phyloP scores from a whole-genome alignment of 2,329 filamentous ascomycete genomes.

The Talaromyces sp. region DNA sequence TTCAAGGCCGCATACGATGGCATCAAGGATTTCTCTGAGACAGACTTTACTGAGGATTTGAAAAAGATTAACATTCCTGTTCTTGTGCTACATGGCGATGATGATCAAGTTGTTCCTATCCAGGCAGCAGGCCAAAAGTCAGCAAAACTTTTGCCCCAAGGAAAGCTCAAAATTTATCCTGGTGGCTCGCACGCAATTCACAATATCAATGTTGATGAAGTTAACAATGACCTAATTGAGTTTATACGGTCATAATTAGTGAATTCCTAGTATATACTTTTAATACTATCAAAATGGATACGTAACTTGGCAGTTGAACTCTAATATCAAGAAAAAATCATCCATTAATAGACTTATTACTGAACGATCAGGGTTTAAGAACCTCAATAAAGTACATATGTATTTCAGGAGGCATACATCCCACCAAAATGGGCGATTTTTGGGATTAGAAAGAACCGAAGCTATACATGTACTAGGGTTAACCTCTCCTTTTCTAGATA shows the following conservation, averaged over 20 bases:
- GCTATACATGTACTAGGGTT: too few relatives aligned
- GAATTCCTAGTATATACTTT: not conserved
- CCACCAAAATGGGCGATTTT: too few relatives aligned
- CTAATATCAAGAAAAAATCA: too few relatives aligned
- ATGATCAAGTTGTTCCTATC: slow-evolving; percentile 39
- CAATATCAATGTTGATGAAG: slow-evolving; percentile 29
- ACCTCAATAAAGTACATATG: too few relatives aligned
- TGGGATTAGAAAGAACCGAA: too few relatives aligned
- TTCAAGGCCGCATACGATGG: slow-evolving; percentile 37
- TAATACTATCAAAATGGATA: too few relatives aligned
- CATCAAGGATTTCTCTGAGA: slow-evolving; percentile 37
- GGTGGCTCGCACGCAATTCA: slow-evolving; percentile 36
- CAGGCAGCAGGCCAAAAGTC: slow-evolving; percentile 22
- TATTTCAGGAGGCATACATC: too few relatives aligned
- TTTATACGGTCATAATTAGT: slow-evolving; percentile 20
- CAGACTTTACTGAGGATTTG: slow-evolving; percentile 36
- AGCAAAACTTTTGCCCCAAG: slow-evolving; percentile 30
- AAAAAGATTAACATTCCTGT: slow-evolving; percentile 35
- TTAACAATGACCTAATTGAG: slow-evolving; percentile 32
- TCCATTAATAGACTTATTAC: too few relatives aligned
- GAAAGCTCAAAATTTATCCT: slow-evolving; percentile 34
- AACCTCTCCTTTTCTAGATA: too few relatives aligned
- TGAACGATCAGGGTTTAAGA: too few relatives aligned
- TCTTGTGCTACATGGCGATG: slow-evolving; percentile 35
- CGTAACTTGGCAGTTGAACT: too few relatives aligned